Percentiles rank a stretch among this genome's conserved stretches.
These are phyloP conservation scores for Paecilomyces fulvus DNA, from an alignment of 2,329 filamentous ascomycete genomes.

Conservation along the genomic window DNA sequence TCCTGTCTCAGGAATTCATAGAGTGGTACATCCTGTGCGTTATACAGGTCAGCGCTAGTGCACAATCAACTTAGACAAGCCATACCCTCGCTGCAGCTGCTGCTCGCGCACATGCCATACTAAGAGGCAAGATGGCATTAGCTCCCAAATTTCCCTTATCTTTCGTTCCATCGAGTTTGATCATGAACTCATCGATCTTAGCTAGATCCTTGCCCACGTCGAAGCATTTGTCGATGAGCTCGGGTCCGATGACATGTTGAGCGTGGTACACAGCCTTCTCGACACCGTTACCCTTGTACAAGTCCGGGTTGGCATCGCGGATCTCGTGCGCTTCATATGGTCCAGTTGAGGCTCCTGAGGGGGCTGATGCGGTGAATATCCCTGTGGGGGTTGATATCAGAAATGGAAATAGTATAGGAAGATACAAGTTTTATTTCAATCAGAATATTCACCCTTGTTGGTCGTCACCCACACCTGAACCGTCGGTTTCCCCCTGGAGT, in stretches of 20 bases:
- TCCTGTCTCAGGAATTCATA: slow-evolving; percentile 51
- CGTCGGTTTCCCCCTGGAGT: slow-evolving; percentile 29
- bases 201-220: slow-evolving; percentile 46
- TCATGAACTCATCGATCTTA: slow-evolving; percentile 46
- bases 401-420: background rate
- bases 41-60: background rate
- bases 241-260: slow-evolving; percentile 46
- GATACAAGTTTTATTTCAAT: background rate
- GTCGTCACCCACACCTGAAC: slow-evolving; percentile 24
- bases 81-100: slow-evolving; percentile 44
- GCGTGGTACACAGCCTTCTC: slow-evolving; percentile 49
- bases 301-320: slow-evolving; percentile 43
- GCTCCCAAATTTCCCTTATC: slow-evolving; percentile 54
- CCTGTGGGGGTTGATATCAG: slow-evolving; percentile 9
- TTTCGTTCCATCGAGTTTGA: slow-evolving; percentile 48
- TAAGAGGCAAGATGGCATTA: slow-evolving; percentile 53
- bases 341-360: slow-evolving; percentile 28
- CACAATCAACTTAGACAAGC: background rate
- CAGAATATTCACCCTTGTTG: slow-evolving; percentile 10
- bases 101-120: slow-evolving; percentile 52
- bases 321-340: slow-evolving; percentile 27
- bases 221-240: slow-evolving; percentile 45
- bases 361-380: slow-evolving; percentile 22
- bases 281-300: slow-evolving; percentile 49
- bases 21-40: slow-evolving; percentile 40